phyloP scores from a whole-genome alignment of 768 basidiomycete species.

The Boletus pseudopeckii region DNA sequence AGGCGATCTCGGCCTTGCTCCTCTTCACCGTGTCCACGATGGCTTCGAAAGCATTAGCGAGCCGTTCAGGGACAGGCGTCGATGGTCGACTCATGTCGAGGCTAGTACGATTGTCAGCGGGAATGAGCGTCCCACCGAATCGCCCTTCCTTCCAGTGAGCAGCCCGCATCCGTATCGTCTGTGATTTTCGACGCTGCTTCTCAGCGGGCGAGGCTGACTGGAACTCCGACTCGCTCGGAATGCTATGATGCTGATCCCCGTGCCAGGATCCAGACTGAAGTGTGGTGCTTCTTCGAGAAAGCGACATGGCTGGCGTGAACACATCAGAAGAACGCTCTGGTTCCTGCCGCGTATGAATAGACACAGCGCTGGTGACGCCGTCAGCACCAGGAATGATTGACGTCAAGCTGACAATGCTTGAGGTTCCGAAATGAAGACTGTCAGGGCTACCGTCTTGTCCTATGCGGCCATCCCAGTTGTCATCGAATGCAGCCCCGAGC shows the following conservation, averaged over 20 bases:
- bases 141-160: conserved; percentile 57
- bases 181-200: conserved; percentile 37
- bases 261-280: conserved; percentile 14
- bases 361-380: background rate
- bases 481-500: conserved; percentile 49
- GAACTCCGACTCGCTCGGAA: conserved; percentile 28
- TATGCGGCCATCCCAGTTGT: conserved; percentile 12
- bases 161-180: conserved; percentile 57
- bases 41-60: conserved; percentile 43
- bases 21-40: conserved; percentile 42
- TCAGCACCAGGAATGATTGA: conserved; percentile 31
- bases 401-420: conserved; percentile 55
- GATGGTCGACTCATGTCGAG: conserved; percentile 24
- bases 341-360: conserved; percentile 2
- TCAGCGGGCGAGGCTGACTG: conserved; percentile 19
- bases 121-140: conserved; percentile 38
- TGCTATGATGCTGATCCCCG: background rate
- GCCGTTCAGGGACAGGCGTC: conserved; percentile 38
- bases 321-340: background rate
- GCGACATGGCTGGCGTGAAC: background rate
- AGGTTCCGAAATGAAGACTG: conserved; percentile 47
- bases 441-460: conserved; percentile 24
- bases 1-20: conserved; percentile 12
- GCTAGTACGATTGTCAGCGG: conserved; percentile 11
- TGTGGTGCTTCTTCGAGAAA: conserved; percentile 6